These are phyloP conservation scores for Eucalyptus paniculata DNA, from an alignment of 345 rosid genomes.

Conservation along the genomic window DNA sequence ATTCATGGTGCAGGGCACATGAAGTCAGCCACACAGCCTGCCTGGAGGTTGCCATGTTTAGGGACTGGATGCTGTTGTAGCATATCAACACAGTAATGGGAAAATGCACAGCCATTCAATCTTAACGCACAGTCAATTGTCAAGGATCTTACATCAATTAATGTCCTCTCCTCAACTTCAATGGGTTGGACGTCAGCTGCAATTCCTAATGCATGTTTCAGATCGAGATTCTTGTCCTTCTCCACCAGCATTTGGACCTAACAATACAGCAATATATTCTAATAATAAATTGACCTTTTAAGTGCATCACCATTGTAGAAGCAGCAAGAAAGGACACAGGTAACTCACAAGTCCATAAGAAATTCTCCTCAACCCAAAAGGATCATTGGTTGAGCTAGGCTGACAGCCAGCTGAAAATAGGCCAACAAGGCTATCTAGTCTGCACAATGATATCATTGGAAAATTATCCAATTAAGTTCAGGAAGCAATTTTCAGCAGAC, in stretches of 20 bases:
- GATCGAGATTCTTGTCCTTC: constrained; percentile 49
- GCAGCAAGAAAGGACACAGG: background rate
- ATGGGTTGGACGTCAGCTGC: constrained; percentile 77
- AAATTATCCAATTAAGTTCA: background rate
- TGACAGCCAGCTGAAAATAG: constrained; percentile 97
- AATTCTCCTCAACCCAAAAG: constrained; percentile 90
- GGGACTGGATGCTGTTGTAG: background rate
- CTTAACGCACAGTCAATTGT: background rate
- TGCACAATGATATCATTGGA: constrained; percentile 6
- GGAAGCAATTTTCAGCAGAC: background rate
- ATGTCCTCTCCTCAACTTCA: constrained; percentile 33
- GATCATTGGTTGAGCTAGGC: constrained; percentile 90
- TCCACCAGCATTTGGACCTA: constrained; percentile 93
- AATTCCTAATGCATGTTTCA: constrained; percentile 46
- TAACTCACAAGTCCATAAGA: constrained; percentile 86
- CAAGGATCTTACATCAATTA: constrained; percentile 56
- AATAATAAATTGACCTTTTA: background rate
- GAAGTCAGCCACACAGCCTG: background rate
- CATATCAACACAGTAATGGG: background rate
- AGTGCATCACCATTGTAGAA: background rate
- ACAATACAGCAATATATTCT: background rate
- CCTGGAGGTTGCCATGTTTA: background rate
- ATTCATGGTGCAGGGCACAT: background rate
- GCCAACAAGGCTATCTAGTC: constrained; percentile 92
- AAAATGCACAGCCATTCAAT: background rate